Evolutionary conservation across 2,329 filamentous ascomycete species (phyloP), one percentile per base, ranked within the genome.

Genomic region (Onygenales sp.): DNA sequence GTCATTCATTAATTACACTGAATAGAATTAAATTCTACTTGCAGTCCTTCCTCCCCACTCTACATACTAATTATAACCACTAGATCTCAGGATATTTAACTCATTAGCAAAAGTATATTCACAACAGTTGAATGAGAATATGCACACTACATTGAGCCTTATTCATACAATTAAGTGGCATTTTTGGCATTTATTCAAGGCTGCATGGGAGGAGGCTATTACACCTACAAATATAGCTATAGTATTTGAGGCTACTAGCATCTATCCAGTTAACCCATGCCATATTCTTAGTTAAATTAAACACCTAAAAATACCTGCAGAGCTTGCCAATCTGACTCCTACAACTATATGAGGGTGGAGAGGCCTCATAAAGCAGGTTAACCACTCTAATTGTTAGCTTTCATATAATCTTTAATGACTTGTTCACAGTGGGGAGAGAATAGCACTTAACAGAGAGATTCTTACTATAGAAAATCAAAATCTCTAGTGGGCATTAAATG

Each of bases 1-100:
- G 7, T 33, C 41, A 13, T 54, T 38, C 21, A 9, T 43, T 21
- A 1, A n/a, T 6, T 38, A 52, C 4, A 36, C 43, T 2, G 21
- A 49, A 13, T 13, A 21, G 17, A 41, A 49, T 7, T 45, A 52
- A 17, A 17, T 32, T 55, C 50, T 54, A n/a, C 49, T 54, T 45
- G 32, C 48, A 6, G 17, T 54, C 21, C 31, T 54, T 49, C 31
- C 49, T 44, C 43, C 43, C 27, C 43, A 54, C 45, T 54, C 43
- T 38, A 51, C 43, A 47, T 38, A 54, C 49, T 32, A 14, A 33
- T 44, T 54, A 43, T 43, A 54, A 17, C 41, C 32, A 2, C 49
- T 51, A 49, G 44, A 55, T 55, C n/a, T 55, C 41, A 32, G 31
- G 32, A 49, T 55, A 42, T 55, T 55, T 50, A 17, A 13, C 27